Percentiles rank a stretch among this genome's conserved stretches.
Conservation (phyloP, 805 yeast genomes). For the Maudiozyma bulderi region DNA sequence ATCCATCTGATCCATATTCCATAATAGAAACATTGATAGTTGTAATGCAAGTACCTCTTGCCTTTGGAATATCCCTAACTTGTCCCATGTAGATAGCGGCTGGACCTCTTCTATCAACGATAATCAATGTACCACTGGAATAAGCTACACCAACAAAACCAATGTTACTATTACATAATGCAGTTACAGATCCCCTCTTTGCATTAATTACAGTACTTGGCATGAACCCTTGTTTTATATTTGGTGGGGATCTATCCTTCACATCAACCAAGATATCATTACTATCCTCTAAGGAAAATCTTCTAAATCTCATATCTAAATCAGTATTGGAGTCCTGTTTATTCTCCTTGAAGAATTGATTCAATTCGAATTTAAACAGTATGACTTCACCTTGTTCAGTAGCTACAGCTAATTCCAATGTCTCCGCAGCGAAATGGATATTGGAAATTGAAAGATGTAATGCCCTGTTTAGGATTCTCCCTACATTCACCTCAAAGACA, state of each 20-base stretch:
- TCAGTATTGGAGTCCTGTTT: constrained; percentile 6
- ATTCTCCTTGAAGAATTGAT: constrained; percentile 34
- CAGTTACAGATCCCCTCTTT: constrained; percentile 42
- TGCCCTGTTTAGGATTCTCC: constrained; percentile 38
- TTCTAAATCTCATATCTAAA: constrained; percentile 19
- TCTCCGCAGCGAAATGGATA: constrained; percentile 69
- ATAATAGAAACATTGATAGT: constrained; percentile 65
- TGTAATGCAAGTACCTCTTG: constrained; percentile 36
- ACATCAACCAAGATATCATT: constrained; percentile 36
- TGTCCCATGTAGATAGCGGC: constrained; percentile 46
- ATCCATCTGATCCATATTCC: constrained; percentile 55
- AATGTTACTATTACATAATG: constrained; percentile 57
- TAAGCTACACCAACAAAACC: constrained; percentile 83
- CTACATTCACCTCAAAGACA: constrained; percentile 50
- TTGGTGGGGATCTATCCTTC: constrained; percentile 41
- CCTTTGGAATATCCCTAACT: constrained; percentile 18
- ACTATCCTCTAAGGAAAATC: constrained; percentile 15
- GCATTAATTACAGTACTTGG: constrained; percentile 43
- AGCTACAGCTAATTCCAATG: constrained; percentile 66
- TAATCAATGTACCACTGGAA: constrained; percentile 59
- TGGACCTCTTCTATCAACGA: constrained; percentile 76
- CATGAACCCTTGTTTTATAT: constrained; percentile 49
- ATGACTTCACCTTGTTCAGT: constrained; percentile 63
- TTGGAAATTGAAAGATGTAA: constrained; percentile 39
- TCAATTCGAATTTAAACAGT: constrained; percentile 59